A percentile compares a stretch with the other conserved stretches of the same genome.
These are phyloP conservation scores for Microsporum audouinii DNA, from an alignment of 2,329 filamentous ascomycete genomes.

Conservation along the genomic window DNA sequence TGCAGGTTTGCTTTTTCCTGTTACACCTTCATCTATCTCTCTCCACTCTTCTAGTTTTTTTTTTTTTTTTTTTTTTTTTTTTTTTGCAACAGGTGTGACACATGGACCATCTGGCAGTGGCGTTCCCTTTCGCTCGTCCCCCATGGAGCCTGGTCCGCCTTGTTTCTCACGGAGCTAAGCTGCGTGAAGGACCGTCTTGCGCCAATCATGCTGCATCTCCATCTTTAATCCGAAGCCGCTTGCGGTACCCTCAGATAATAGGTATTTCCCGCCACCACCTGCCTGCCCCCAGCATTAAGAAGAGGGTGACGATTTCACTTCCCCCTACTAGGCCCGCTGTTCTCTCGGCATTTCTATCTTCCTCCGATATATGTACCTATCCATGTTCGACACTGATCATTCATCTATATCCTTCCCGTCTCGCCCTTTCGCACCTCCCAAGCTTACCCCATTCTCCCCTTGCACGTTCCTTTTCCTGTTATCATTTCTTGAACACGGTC, in stretches of 20 bases:
- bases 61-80: conserved; percentile 5
- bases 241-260: conserved; percentile 6
- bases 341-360: conserved; percentile 3
- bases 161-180: conserved; percentile 4
- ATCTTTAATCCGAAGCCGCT: conserved; percentile 4
- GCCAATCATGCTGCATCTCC: neutral
- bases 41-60: neutral
- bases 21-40: neutral
- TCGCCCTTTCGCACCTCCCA: neutral
- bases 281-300: neutral
- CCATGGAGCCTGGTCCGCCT: conserved; percentile 5
- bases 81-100: conserved; percentile 1
- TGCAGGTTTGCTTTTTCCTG: conserved; percentile 1
- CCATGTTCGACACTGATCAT: conserved; percentile 1
- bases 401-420: conserved; percentile 2
- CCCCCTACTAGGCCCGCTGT: neutral
- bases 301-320: neutral
- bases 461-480: conserved; percentile 4
- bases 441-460: neutral
- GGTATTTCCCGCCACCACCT: conserved; percentile 6
- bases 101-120: conserved; percentile 7
- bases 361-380: conserved; percentile 1
- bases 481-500: neutral
- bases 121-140: conserved; percentile 1
- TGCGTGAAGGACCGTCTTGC: conserved; percentile 3